Base-by-base conservation (phyloP, 2,329 filamentous ascomycete species). In the Coniochaeta sp. region DNA sequence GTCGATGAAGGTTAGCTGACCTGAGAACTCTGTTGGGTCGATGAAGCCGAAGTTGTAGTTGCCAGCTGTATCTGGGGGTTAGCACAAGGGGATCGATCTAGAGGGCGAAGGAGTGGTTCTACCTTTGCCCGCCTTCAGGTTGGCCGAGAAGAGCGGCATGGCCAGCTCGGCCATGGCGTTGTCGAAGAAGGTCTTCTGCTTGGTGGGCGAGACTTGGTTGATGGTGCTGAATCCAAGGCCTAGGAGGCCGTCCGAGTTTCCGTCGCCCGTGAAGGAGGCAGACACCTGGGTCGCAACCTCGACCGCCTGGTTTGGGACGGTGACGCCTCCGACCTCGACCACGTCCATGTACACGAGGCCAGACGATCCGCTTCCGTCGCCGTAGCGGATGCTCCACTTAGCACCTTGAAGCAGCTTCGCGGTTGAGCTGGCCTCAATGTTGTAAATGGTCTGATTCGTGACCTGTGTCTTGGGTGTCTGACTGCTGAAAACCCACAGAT, bases 401-500 rank as follows among this genome's bases (percentile, higher is more conserved):
- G 64, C 61, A 57, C 67, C 68, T 22, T 62, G 60, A 64, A 84
- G 65, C 61, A 77, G 70, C 65, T 77, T 78, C 52, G 75, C 72
- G 8, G 75, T 77, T 40, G 65, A 69, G 63, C 77, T 74, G 22
- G 71, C 62, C 59, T 72, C 67, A 19, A 80, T 79, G 60, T 79
- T 77, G 74, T 88, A 89, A 70, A 83, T 70, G 62, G 72, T 71
- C 70, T 88, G 85, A 26, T 83, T 83, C 9, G 65, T 66, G 58
- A 77, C 74, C 63, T 82, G 72, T 7, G 72, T 69, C 16, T 71
- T 63, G 6, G 82, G 71, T 44, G 85, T 79, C 58, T 84, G 74
- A 54, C 73, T 77, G 17, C 84, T 87, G 74, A 86, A 89, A 36
- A 87, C 84, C 86, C 87, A 89, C 79, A 89, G 77, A 73, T 89